A percentile compares a stretch with the other conserved stretches of the same genome.
Conservation (phyloP, 23 red algal genomes). For the Agarophyton chilense region DNA sequence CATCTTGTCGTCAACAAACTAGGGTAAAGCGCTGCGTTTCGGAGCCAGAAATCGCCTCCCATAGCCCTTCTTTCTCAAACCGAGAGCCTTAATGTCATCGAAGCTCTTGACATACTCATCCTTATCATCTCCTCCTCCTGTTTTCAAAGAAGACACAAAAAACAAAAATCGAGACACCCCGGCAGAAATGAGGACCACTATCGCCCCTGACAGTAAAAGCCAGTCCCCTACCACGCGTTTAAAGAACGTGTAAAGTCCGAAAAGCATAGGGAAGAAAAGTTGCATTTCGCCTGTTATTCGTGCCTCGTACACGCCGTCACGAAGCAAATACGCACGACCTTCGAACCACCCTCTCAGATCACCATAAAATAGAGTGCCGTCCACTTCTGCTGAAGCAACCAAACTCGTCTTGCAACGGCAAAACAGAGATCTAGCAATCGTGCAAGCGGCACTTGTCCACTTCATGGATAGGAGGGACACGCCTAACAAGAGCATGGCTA, state of each 20-base stretch:
- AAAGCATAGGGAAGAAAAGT: neutral
- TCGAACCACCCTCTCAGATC: conserved; percentile 23
- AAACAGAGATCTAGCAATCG: conserved; percentile 5
- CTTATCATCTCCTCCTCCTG: neutral
- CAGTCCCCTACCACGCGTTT: conserved; percentile 18
- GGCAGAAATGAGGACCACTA: neutral
- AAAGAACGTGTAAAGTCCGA: neutral
- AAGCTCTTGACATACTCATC: conserved; percentile 10
- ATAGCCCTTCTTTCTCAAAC: conserved; percentile 16
- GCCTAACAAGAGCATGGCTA: neutral
- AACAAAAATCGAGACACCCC: neutral
- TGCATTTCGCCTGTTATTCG: conserved; percentile 10
- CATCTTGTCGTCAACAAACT: neutral
- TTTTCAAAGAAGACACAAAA: neutral
- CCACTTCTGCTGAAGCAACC: neutral
- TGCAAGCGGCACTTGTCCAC: conserved; percentile 31
- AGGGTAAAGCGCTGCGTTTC: neutral
- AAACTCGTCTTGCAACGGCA: conserved; percentile 23
- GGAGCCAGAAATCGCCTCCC: conserved; percentile 10
- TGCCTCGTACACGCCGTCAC: conserved; percentile 1
- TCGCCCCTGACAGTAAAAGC: neutral
- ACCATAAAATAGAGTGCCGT: neutral
- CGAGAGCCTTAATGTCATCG: conserved; percentile 25
- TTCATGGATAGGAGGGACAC: conserved; percentile 6
- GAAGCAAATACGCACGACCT: conserved; percentile 4